Conservation (phyloP, 1,139 yeast genomes). For the Blastobotrys proliferans region DNA sequence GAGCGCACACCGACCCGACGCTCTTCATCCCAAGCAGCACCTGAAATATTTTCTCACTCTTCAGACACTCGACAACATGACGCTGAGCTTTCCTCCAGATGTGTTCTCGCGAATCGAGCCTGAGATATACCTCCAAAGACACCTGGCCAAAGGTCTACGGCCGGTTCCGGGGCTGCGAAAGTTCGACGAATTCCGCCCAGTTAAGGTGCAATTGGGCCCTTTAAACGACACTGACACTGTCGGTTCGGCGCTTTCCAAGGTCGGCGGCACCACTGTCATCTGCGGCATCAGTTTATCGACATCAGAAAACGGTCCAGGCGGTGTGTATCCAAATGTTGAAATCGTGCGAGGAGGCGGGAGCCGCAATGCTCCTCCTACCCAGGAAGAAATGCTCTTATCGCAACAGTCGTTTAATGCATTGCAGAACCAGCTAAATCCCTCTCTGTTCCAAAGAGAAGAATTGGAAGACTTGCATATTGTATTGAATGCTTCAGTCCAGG, state of each 20-base stretch:
- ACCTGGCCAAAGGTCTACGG: conserved; percentile 74
- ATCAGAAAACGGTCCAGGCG: conserved; percentile 41
- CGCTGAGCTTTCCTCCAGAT: conserved; percentile 66
- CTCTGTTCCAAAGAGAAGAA: conserved; percentile 15
- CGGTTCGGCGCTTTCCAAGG: conserved; percentile 68
- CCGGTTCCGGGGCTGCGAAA: conserved; percentile 46
- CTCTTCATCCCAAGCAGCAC: too few species aligned
- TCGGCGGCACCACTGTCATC: conserved; percentile 72
- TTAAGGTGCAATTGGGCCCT: conserved; percentile 37
- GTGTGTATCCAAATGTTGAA: conserved; percentile 74
- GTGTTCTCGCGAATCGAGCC: conserved; percentile 85
- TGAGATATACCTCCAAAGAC: conserved; percentile 75
- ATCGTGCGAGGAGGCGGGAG: conserved; percentile 63
- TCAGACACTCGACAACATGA: too few species aligned
- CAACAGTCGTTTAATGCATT: conserved; percentile 58
- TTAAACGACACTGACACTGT: conserved; percentile 30
- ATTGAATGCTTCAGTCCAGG: conserved; percentile 68
- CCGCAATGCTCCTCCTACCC: conserved; percentile 60
- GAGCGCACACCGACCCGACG: too few species aligned
- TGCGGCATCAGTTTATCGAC: conserved; percentile 74
- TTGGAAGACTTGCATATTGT: conserved; percentile 46
- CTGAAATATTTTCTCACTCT: too few species aligned
- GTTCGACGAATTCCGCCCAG: conserved; percentile 66
- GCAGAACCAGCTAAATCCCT: conserved; percentile 25
- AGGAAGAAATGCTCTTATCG: conserved; percentile 81